Conservation (phyloP, 2,329 filamentous ascomycete genomes). For the Escovopsis sp. region DNA sequence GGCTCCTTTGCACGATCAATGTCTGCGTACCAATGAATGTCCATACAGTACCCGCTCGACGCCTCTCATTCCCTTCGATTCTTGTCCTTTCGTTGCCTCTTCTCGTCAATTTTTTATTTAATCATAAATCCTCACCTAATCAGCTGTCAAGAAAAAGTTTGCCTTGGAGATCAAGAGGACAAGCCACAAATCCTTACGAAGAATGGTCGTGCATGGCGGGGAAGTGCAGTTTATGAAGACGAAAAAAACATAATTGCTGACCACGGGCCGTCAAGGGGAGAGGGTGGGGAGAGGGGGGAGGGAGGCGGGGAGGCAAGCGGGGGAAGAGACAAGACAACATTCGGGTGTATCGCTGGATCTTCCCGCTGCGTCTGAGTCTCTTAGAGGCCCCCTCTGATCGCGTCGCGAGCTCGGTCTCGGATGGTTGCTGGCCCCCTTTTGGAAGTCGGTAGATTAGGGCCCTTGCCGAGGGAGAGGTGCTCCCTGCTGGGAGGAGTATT, state of each 20-base stretch:
- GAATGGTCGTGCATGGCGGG: conserved; percentile 19
- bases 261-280: conserved; percentile 1
- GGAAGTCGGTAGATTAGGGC: conserved; percentile 9
- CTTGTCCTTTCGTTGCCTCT: conserved; percentile 22
- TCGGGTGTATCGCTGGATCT: background rate
- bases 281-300: background rate
- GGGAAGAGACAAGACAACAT: no score
- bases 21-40: conserved; percentile 43
- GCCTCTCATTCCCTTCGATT: conserved; percentile 36
- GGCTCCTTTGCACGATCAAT: conserved; percentile 32
- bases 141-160: conserved; percentile 20
- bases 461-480: conserved; percentile 1
- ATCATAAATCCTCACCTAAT: conserved; percentile 26
- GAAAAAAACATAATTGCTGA: conserved; percentile 5
- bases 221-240: conserved; percentile 18
- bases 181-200: conserved; percentile 22
- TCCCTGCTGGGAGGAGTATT: background rate
- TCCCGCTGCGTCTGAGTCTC: conserved; percentile 1
- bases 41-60: conserved; percentile 43
- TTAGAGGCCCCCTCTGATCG: background rate
- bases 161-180: conserved; percentile 14
- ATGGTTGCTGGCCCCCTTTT: conserved; percentile 8
- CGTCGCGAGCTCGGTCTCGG: background rate
- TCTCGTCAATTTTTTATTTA: conserved; percentile 23
- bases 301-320: no score